These are phyloP conservation scores for Bipolaris bicolor DNA, from an alignment of 2,329 filamentous ascomycete genomes.

Conservation along the genomic window DNA sequence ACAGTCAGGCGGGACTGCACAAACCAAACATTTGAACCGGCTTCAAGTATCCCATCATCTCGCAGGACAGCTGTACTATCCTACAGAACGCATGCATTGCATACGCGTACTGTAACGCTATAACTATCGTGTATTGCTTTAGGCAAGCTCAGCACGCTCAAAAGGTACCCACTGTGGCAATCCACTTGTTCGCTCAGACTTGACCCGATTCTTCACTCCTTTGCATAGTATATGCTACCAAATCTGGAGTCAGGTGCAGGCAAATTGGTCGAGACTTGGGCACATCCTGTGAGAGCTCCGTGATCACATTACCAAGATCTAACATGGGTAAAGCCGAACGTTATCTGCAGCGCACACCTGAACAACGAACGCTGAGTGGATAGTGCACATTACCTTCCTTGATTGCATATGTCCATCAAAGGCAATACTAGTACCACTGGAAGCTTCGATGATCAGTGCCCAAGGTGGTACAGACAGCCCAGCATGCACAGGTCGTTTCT, in stretches of 20 bases:
- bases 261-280: not conserved
- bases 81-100: not conserved
- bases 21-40: conserved; percentile 2
- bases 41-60: not conserved
- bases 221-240: not conserved
- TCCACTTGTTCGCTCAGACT: not conserved
- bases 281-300: not conserved
- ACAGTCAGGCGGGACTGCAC: not conserved
- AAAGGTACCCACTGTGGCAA: not conserved
- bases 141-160: not conserved
- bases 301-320: conserved; percentile 4
- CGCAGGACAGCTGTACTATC: not conserved
- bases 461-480: not conserved
- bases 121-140: not conserved
- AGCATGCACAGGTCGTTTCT: conserved; percentile 13
- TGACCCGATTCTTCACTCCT: not conserved
- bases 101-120: not conserved
- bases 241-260: not conserved
- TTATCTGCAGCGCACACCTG: conserved; percentile 8
- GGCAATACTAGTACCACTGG: not conserved
- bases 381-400: not conserved
- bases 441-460: not conserved
- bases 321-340: not conserved
- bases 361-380: not conserved
- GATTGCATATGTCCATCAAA: not conserved